phyloP scores from a whole-genome alignment of 1,284 basidiomycete genomes.

The Athelia sp. region DNA sequence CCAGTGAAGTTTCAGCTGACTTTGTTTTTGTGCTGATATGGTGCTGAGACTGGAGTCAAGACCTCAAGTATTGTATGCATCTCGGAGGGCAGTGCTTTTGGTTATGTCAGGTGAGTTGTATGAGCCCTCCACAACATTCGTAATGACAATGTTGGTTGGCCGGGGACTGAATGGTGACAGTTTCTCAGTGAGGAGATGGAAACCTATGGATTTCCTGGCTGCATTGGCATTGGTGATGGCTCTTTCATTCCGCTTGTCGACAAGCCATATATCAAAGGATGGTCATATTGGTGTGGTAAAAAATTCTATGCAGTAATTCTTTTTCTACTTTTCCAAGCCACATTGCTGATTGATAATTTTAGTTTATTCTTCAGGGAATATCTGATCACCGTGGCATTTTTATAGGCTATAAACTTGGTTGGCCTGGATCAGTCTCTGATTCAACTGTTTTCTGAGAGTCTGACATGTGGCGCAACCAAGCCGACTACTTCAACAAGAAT shows the following conservation, averaged over 20 bases:
- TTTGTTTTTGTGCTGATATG: conserved; percentile 7
- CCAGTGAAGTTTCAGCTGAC: conserved; percentile 6
- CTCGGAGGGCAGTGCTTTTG: conserved; percentile 11
- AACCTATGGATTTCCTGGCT: conserved; percentile 11
- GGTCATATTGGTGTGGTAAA: conserved; percentile 14
- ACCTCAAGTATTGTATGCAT: conserved; percentile 5
- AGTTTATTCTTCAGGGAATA: conserved; percentile 11
- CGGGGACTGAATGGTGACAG: conserved; percentile 3
- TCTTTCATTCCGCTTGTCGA: conserved; percentile 7
- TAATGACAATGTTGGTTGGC: conserved; percentile 9
- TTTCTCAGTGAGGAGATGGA: conserved; percentile 9
- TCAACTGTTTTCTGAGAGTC: conserved; percentile 10
- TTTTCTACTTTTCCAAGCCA: background rate
- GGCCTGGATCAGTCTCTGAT: conserved; percentile 14
- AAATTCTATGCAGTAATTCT: conserved; percentile 14
- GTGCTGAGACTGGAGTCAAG: conserved; percentile 4
- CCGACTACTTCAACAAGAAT: conserved; percentile 8
- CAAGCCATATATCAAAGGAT: conserved; percentile 10
- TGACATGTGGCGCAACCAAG: conserved; percentile 8
- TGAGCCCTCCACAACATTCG: conserved; percentile 7
- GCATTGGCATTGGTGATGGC: conserved; percentile 13
- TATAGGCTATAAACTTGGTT: conserved; percentile 11
- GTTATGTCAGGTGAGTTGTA: conserved; percentile 9
- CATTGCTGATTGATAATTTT: background rate
- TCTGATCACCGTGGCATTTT: conserved; percentile 10